Base-by-base conservation (phyloP, 148 eudicot species). In the Fagopyrum esculentum region DNA sequence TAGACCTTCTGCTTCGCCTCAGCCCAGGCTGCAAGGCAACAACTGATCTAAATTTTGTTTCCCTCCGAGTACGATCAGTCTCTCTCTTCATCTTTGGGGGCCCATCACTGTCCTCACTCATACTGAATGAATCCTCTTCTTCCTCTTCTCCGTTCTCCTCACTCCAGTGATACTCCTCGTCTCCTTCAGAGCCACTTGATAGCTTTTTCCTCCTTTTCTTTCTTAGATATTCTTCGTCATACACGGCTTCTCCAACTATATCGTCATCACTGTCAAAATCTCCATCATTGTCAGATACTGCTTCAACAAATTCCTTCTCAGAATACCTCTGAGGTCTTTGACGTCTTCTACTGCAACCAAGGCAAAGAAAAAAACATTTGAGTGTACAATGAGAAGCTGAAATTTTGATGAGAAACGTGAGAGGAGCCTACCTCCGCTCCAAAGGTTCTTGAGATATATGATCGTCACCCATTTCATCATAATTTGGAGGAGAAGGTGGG, bases 211-310 rank as follows among this genome's bases (percentile, higher is more conserved):
- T 87, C 79, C 88, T 91, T 47, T 85, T 82, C 46, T 76, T 80
- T 73, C 81, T 88, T 52, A 89, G 55, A 78, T 95, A 89, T 72
- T 87, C 99, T 6, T 95, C 99, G 61, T 95, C 93, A 75, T 95
- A 92, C 29, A 90, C 99, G 15, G 83, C 99, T 87, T 95, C 99
- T 72, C 99, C 99, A 70, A 90, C 96, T 64, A 95, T 95, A 66
- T 95, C 97, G 26, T 95, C 98, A 71, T 90, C 96, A 76, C 91
- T 88, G 56, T 92, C 92, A 74, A 80, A 79, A 57, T 82, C 90
- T 26, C 77, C 85, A 44, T 90, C 96, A 47, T 86, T 81, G 43
- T 92, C 99, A 45, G 96, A 89, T 71, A 79, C 57, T 16, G 82
- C 92, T 76, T 88, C 93, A 19, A 89, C 87, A 83, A 80, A 95